A percentile compares a stretch with the other conserved stretches of the same genome.
Evolutionary conservation across 768 basidiomycete species (phyloP).

Genomic region (Rhodotorula toruloides): DNA sequence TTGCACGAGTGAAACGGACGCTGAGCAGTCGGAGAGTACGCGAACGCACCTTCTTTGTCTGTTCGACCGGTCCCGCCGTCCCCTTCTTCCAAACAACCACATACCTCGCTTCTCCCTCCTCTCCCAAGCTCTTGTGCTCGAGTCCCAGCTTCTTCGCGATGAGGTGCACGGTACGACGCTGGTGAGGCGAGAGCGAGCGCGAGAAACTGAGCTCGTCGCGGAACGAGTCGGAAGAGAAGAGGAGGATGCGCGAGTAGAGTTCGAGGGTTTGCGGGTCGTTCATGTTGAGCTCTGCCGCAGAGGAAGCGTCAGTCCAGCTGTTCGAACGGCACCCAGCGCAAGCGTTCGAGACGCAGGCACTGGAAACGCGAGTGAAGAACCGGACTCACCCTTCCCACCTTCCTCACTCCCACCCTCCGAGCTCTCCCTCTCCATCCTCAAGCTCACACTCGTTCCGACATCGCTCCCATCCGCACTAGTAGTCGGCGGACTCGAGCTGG

Average conservation of each 20-base stretch:
- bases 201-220: slow-evolving; percentile 96
- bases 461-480: neutral
- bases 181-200: slow-evolving; percentile 72
- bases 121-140: slow-evolving; percentile 87
- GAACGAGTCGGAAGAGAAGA: slow-evolving; percentile 98
- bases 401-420: slow-evolving; percentile 53
- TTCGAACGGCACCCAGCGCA: neutral
- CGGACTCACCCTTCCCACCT: neutral
- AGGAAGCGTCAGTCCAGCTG: no score
- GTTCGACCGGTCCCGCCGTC: neutral
- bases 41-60: neutral
- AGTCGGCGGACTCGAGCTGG: slow-evolving; percentile 1
- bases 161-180: slow-evolving; percentile 86
- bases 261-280: slow-evolving; percentile 94
- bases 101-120: slow-evolving; percentile 84
- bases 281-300: slow-evolving; percentile 72
- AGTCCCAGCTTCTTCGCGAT: slow-evolving; percentile 95
- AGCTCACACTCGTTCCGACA: slow-evolving; percentile 22
- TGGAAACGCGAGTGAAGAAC: neutral
- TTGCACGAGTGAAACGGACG: no score
- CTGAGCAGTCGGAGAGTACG: neutral
- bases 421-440: slow-evolving; percentile 8
- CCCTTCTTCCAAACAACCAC: slow-evolving; percentile 69
- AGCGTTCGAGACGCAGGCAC: neutral
- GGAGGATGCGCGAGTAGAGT: slow-evolving; percentile 89